Evolutionary conservation across 192 early-diverging fungal species (phyloP), one percentile per base, ranked within the genome.

Genomic region (Dissophora ornata): DNA sequence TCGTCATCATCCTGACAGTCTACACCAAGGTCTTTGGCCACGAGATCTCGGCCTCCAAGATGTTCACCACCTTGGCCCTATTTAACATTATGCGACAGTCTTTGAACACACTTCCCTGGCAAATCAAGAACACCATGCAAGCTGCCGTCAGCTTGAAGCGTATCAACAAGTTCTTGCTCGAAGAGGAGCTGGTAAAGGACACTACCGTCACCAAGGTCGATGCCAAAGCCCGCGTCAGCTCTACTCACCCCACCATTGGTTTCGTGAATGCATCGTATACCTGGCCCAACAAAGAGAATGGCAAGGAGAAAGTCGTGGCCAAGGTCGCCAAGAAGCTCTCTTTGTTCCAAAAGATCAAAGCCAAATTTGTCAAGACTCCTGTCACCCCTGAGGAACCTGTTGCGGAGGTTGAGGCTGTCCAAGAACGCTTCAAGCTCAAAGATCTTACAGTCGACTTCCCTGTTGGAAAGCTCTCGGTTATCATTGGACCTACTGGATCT

Each of bases 401-500:
- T 49, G 46, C 80, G 18, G 62, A 69, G 18, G 38, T 26, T 18
- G 60, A 60, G 13, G 51, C 54, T 38, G 51, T 42, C 0, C 53
- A 67, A 29, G 74, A 34, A 30, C 67, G 65, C 19, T 94, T 94
- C 48, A 60, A 81, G 21, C 84, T 95, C 15, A 77, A 60, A 38
- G 83, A 93, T 56, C 57, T 96, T 7, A 84, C 86, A 57, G 59
- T 93, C 44, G 73, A 69, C 5, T 92, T 98, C 79, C 90, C 91
- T 5, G 40, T 66, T 12, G 87, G 87, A 38, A 88, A 91, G 46
- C 84, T 96, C 10, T 90, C 91, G 26, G 84, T 96, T 15, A 71
- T 97, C 30, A 88, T 88, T 29, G 97, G 97, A 7, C 85, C 93
- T 24, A 97, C 96, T 15, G 97, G 95, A 0, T 84, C 88, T n/a